Conservation (phyloP, 768 basidiomycete genomes). For the Phanerochaete carnosa region DNA sequence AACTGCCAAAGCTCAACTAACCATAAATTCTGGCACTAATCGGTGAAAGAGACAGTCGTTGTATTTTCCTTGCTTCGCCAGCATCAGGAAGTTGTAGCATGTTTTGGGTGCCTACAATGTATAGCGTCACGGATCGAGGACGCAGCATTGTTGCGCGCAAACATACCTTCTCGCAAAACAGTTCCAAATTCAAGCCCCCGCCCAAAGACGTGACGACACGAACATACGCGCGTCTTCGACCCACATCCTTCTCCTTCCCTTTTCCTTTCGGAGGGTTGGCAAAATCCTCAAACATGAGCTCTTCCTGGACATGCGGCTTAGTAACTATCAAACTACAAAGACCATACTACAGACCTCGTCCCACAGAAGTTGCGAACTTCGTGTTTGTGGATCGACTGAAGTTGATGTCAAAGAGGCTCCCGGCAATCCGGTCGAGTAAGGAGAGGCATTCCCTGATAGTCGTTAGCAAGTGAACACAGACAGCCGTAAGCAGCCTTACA, state of each 20-base stretch:
- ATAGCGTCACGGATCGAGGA: neutral
- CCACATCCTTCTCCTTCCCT: constrained; percentile 90
- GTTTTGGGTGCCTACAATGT: constrained; percentile 84
- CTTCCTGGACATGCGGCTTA: constrained; percentile 54
- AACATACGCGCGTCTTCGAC: constrained; percentile 90
- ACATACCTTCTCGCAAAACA: constrained; percentile 85
- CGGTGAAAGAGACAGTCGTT: constrained; percentile 89
- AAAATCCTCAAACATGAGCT: constrained; percentile 97
- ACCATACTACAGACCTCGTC: constrained; percentile 64
- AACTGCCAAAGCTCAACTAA: constrained; percentile 24
- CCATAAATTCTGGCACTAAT: constrained; percentile 94
- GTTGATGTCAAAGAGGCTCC: constrained; percentile 96
- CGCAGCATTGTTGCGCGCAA: neutral
- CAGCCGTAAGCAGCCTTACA: constrained; percentile 42
- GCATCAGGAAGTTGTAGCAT: constrained; percentile 96
- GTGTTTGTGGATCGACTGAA: constrained; percentile 72
- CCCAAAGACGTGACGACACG: constrained; percentile 94
- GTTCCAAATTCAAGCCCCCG: constrained; percentile 79
- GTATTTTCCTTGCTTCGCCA: constrained; percentile 89
- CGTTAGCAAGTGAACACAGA: neutral
- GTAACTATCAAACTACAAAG: neutral
- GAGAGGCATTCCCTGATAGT: constrained; percentile 79
- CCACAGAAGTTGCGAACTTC: constrained; percentile 82
- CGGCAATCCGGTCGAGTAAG: constrained; percentile 83
- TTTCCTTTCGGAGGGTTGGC: constrained; percentile 76